These are phyloP conservation scores for Leptographium galeiforme DNA, from an alignment of 2,329 filamentous ascomycete genomes.

Conservation along the genomic window DNA sequence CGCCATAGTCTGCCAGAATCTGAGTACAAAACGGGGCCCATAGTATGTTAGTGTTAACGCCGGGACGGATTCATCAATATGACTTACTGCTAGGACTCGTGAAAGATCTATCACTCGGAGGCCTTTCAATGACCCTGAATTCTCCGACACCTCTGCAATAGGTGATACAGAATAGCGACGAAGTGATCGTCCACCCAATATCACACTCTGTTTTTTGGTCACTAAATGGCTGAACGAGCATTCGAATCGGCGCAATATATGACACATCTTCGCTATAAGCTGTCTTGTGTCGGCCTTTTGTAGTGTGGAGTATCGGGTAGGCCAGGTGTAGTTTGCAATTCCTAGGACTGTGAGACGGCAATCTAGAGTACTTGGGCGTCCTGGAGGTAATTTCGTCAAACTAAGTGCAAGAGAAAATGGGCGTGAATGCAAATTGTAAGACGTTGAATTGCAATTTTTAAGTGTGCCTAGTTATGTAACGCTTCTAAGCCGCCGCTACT, in stretches of 20 bases:
- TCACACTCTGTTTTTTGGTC: neutral
- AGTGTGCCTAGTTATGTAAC: neutral
- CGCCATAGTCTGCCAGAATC: slow-evolving; percentile 31
- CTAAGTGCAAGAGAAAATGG: too few species aligned
- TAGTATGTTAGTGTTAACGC: neutral
- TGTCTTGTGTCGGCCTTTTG: neutral
- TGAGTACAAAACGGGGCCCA: slow-evolving; percentile 23
- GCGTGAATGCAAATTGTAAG: too few species aligned
- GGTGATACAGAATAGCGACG: neutral
- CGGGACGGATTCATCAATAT: neutral
- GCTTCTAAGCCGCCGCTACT: neutral
- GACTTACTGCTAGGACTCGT: slow-evolving; percentile 8
- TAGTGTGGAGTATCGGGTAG: neutral
- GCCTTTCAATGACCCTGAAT: neutral
- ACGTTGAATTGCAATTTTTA: too few species aligned
- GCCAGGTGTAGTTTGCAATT: neutral
- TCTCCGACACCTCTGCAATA: neutral
- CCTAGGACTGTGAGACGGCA: neutral
- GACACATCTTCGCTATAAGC: neutral
- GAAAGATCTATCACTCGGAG: slow-evolving; percentile 4
- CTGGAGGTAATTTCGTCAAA: neutral
- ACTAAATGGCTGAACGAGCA: neutral
- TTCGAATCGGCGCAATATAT: neutral
- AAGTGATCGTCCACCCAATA: neutral
- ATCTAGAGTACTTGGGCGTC: neutral